These are phyloP conservation scores for Pisolithus orientalis DNA, from an alignment of 768 basidiomycete genomes.

Conservation along the genomic window DNA sequence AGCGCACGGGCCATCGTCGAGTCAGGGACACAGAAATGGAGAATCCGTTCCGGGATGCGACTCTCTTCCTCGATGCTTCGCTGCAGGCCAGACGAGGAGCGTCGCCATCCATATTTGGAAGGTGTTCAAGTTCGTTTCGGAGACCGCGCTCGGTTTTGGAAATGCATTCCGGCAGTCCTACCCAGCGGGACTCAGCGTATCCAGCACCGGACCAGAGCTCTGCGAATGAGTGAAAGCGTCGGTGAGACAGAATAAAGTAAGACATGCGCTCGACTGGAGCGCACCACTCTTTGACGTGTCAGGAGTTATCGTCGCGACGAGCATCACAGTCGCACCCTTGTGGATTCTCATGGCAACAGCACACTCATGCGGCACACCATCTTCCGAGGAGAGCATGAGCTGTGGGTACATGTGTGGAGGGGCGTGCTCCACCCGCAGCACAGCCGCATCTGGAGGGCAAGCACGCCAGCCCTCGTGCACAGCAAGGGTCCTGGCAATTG, in stretches of 20 bases:
- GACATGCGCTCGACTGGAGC: no score
- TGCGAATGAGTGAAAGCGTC: neutral
- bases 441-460: no score
- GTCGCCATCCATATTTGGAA: conserved; percentile 19
- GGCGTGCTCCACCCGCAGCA: no score
- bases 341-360: neutral
- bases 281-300: no score
- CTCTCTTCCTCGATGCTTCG: neutral
- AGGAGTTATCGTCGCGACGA: no score
- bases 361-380: neutral
- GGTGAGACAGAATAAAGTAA: neutral
- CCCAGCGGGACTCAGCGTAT: no score
- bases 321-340: neutral
- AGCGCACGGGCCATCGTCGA: conserved; percentile 24
- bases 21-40: neutral
- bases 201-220: neutral
- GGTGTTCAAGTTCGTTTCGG: conserved; percentile 21
- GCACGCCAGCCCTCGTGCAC: neutral
- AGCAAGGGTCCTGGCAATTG: neutral
- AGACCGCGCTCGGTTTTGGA: conserved; percentile 1
- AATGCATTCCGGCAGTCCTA: neutral
- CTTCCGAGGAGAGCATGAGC: no score
- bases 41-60: neutral
- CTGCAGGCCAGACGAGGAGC: conserved; percentile 1
- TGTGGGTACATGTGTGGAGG: no score